Evolutionary conservation across 345 rosid species (phyloP), one percentile per base, ranked within the genome.

Genomic region (Camelina laxa): DNA sequence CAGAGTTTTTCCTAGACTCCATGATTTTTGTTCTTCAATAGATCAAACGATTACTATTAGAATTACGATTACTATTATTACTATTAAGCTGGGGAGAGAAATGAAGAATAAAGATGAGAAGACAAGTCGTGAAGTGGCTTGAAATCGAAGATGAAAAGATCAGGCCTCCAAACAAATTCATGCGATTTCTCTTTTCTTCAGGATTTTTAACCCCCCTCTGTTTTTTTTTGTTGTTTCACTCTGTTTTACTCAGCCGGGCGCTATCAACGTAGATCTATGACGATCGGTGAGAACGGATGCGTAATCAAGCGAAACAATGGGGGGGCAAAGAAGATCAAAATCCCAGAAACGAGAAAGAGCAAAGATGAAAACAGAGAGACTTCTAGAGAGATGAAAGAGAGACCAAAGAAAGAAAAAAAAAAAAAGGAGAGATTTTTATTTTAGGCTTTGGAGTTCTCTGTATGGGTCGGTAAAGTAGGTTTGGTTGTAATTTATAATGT

Each of bases 141-240:
- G 88, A 89, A 70, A 77, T 85, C 54, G 85, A 81, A 66, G 85
- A 82, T 70, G 79, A 75, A 72, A 84, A 82, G 80, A 88, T 85
- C 85, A 86, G 83, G 60, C 87, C 85, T 79, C 97, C 88, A 86
- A 82, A 92, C 88, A 96, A 95, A 96, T 90, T 95, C 99, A 95
- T 92, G 92, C 98, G 94, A 80, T 79, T 60, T 76, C 80, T 75
- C 76, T 73, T 42, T 69, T 65, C 70, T 72, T 58, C 67, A n/a
- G 27, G 64, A 57, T 36, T 62, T 24, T 49, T 11, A 17, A 19
- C 4, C 36, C 31, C 66, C 21, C 16, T 20, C 41, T 36, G 22
- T 15, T 24, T 61, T 31, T 19, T 4, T 5, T 7, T 33, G 2
- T 33, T 24, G 27, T 30, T 60, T 54, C 55, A 39, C 79, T 63